phyloP scores from a whole-genome alignment of 306 rosid genomes.

The Malus orientalis region DNA sequence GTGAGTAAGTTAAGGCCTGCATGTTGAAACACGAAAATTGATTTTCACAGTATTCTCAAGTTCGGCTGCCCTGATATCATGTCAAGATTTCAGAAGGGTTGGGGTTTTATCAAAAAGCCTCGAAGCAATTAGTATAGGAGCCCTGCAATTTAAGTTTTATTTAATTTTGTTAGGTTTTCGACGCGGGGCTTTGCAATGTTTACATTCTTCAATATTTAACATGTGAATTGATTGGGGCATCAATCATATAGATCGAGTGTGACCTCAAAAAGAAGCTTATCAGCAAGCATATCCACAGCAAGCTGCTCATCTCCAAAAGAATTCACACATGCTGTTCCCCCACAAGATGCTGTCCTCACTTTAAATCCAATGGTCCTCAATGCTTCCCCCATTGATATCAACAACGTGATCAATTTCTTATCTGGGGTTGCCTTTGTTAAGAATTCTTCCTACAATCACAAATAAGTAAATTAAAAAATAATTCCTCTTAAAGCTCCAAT shows the following conservation, averaged over 20 bases:
- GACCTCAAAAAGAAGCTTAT: conserved; percentile 91
- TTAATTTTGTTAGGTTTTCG: no score
- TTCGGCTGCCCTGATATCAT: neutral
- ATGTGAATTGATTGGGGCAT: no score
- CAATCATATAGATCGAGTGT: neutral
- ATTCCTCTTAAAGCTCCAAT: neutral
- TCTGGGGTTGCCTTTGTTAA: conserved; percentile 80
- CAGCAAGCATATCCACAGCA: conserved; percentile 93
- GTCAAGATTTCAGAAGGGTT: neutral
- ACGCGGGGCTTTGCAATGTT: no score
- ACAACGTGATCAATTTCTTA: conserved; percentile 73
- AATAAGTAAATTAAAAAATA: neutral
- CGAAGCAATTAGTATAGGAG: no score
- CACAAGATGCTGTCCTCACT: conserved; percentile 97
- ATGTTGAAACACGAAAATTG: conserved; percentile 2
- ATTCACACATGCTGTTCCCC: conserved; percentile 97
- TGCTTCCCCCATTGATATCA: conserved; percentile 90
- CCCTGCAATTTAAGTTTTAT: no score
- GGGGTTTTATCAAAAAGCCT: no score
- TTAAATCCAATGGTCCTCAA: conserved; percentile 85
- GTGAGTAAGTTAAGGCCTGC: conserved; percentile 84
- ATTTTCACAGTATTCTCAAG: neutral
- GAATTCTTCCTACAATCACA: conserved; percentile 68
- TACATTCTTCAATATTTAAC: neutral
- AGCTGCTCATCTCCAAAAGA: conserved; percentile 96